A percentile compares a stretch with the other conserved stretches of the same genome.
Evolutionary conservation across 805 yeast genomes (phyloP).

Genomic region (Candida dajiaensis): DNA sequence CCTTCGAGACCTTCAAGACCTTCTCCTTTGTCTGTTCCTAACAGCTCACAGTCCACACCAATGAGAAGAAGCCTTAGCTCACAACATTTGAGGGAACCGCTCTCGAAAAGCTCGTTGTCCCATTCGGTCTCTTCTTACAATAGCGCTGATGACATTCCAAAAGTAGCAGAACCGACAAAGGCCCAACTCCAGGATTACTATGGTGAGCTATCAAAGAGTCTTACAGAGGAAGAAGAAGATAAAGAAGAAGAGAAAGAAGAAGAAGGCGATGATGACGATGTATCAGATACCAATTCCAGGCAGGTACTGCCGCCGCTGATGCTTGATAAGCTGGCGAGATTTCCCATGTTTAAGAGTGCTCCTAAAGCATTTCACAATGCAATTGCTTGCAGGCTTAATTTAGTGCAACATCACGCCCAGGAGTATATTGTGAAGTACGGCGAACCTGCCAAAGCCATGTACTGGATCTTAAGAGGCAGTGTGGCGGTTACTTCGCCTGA

Average conservation of each 20-base stretch:
- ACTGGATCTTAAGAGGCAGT: constrained; percentile 71
- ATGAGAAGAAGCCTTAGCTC: neutral
- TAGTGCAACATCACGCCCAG: constrained; percentile 61
- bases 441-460: constrained; percentile 70
- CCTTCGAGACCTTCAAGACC: neutral
- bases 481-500: constrained; percentile 75
- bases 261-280: too few relatives aligned
- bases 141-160: neutral
- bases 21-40: neutral
- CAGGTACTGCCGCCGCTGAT: constrained; percentile 45
- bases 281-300: neutral
- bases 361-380: constrained; percentile 59
- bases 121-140: neutral
- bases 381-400: constrained; percentile 49
- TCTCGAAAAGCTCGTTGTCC: neutral
- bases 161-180: neutral
- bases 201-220: constrained; percentile 1
- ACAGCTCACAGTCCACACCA: neutral
- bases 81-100: neutral
- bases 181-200: neutral
- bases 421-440: constrained; percentile 66
- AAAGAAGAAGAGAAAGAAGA: constrained; percentile 6
- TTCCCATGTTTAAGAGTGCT: constrained; percentile 61
- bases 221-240: neutral
- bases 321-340: constrained; percentile 46